A percentile compares a stretch with the other conserved stretches of the same genome.
These are phyloP conservation scores for Cajanus cajan DNA, from an alignment of 306 rosid genomes.

Conservation along the genomic window DNA sequence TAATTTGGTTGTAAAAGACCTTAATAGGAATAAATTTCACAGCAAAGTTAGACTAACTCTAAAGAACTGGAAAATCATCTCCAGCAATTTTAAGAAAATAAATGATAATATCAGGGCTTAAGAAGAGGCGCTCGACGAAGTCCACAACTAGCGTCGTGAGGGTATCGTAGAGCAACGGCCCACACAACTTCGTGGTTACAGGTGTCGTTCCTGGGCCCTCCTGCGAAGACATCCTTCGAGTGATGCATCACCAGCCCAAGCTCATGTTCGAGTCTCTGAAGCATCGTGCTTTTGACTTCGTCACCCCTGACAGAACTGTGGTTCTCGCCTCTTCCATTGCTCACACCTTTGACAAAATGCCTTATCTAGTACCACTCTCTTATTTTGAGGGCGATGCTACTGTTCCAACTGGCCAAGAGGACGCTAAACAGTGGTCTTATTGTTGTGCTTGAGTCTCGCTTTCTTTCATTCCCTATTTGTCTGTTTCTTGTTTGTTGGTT, in stretches of 20 bases:
- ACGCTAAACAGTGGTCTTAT: conserved; percentile 53
- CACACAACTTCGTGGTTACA: conserved; percentile 88
- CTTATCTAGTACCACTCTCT: conserved; percentile 45
- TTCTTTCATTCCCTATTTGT: not conserved
- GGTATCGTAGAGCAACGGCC: conserved; percentile 87
- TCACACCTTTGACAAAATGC: conserved; percentile 70
- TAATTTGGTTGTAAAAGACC: not conserved
- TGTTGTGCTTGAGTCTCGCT: no score
- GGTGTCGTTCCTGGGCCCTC: conserved; percentile 76
- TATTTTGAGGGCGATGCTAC: conserved; percentile 42
- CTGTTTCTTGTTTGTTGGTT: not conserved
- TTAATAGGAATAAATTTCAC: not conserved
- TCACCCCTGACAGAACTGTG: conserved; percentile 31
- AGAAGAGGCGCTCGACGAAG: conserved; percentile 97
- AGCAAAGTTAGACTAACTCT: not conserved
- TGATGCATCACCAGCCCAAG: conserved; percentile 97
- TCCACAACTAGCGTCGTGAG: conserved; percentile 90
- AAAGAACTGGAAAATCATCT: not conserved
- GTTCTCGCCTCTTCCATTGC: conserved; percentile 53
- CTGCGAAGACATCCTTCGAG: conserved; percentile 81
- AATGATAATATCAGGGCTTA: conserved; percentile 60
- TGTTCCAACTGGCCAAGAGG: conserved; percentile 47
- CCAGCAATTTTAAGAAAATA: not conserved
- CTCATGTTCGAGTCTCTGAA: conserved; percentile 94
- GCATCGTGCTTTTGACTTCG: conserved; percentile 65